These are phyloP conservation scores for Trichoderma sp. DNA, from an alignment of 2,329 filamentous ascomycete species.

Conservation along the genomic window DNA sequence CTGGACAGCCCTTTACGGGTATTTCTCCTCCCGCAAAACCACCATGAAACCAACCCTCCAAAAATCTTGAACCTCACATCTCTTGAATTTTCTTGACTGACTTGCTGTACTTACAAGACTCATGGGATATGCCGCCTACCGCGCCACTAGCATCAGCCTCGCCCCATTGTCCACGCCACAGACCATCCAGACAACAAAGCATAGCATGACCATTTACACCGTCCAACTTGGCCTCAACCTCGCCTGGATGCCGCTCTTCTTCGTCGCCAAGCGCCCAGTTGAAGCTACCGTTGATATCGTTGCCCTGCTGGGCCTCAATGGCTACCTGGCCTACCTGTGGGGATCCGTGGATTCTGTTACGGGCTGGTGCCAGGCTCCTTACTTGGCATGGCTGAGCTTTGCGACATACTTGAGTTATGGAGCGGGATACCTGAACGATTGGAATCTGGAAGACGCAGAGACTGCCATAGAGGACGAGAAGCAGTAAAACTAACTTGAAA, in stretches of 20 bases:
- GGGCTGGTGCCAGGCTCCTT: conserved; percentile 76
- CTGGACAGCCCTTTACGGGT: conserved; percentile 68
- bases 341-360: conserved; percentile 70
- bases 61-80: not conserved
- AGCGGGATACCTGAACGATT: conserved; percentile 67
- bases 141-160: conserved; percentile 66
- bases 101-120: conserved; percentile 38
- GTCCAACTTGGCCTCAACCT: conserved; percentile 84
- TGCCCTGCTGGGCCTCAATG: conserved; percentile 69
- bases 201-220: conserved; percentile 79
- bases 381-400: conserved; percentile 83
- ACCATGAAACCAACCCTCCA: not conserved
- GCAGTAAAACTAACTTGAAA: conserved; percentile 14
- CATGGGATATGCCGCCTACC: conserved; percentile 89
- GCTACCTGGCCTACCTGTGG: conserved; percentile 76
- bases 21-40: conserved; percentile 12
- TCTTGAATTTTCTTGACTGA: not conserved
- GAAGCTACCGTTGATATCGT: conserved; percentile 76
- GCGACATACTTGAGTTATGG: conserved; percentile 80
- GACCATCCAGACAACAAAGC: conserved; percentile 60
- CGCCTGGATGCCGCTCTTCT: conserved; percentile 92
- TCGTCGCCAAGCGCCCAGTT: conserved; percentile 70
- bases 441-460: conserved; percentile 54
- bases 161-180: conserved; percentile 55
- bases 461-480: conserved; percentile 24